Evolutionary conservation across 2,329 filamentous ascomycete genomes (phyloP).

Genomic region (Fusarium avenaceum): DNA sequence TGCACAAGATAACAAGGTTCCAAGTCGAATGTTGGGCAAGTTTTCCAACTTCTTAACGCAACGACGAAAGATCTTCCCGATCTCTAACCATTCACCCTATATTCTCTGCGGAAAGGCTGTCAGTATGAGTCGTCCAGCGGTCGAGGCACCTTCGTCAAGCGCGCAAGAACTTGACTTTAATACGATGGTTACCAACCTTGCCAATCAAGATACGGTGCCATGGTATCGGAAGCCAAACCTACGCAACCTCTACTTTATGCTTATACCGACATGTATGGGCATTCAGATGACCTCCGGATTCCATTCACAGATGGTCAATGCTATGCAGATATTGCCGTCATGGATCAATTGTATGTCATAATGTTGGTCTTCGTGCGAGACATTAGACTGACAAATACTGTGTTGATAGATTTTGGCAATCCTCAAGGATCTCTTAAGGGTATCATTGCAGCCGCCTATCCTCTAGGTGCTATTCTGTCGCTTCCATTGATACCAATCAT

Average conservation of each 20-base stretch:
- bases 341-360: background rate
- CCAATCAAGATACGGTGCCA: background rate
- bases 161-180: background rate
- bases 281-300: conserved; percentile 4
- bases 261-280: conserved; percentile 2
- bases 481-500: no score
- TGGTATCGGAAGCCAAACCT: background rate
- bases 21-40: background rate
- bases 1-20: background rate
- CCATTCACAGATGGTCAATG: background rate
- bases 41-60: background rate
- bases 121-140: background rate
- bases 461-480: no score
- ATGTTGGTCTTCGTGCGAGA: background rate
- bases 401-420: conserved; percentile 44
- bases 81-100: rapidly evolving
- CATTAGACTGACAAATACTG: rapidly evolving
- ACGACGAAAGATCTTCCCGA: rapidly evolving
- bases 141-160: background rate
- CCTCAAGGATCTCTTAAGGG: conserved; percentile 51
- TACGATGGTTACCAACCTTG: background rate
- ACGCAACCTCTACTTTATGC: background rate
- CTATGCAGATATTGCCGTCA: background rate
- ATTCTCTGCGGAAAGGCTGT: rapidly evolving
- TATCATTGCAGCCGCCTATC: conserved; percentile 58